These are phyloP conservation scores for Hydrangea macrophylla DNA, from an alignment of 148 eudicot species.

Conservation along the genomic window DNA sequence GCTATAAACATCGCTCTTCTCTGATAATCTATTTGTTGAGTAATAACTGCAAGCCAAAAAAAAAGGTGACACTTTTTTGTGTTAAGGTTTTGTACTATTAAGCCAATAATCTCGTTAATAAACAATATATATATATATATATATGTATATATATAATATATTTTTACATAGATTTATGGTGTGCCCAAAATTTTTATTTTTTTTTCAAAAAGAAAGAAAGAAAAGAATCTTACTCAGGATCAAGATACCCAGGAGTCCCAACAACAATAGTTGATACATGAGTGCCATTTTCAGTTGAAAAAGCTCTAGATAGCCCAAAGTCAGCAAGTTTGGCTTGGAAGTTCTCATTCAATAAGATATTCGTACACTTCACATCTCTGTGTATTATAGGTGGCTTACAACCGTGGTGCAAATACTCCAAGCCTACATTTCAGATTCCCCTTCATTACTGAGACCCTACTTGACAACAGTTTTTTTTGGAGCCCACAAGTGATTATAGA, in stretches of 20 bases:
- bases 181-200: no score
- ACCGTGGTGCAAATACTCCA: conserved; percentile 1
- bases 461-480: no score
- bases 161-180: no score
- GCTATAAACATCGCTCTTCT: conserved; percentile 24
- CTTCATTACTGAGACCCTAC: background rate
- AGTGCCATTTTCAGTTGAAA: conserved; percentile 7
- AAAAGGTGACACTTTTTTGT: background rate
- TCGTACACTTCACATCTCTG: background rate
- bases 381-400: background rate
- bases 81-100: background rate
- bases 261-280: conserved; percentile 16
- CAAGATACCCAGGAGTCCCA: conserved; percentile 26
- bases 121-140: no score
- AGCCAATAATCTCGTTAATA: no score
- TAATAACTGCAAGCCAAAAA: conserved; percentile 15
- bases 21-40: conserved; percentile 11
- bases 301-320: conserved; percentile 24
- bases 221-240: conserved; percentile 21
- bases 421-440: background rate
- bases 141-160: no score
- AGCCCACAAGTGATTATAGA: no score
- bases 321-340: conserved; percentile 22
- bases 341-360: background rate
- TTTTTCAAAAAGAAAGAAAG: no score